Base-by-base conservation (phyloP, 805 yeast species). In the Barnettozyma sp. region DNA sequence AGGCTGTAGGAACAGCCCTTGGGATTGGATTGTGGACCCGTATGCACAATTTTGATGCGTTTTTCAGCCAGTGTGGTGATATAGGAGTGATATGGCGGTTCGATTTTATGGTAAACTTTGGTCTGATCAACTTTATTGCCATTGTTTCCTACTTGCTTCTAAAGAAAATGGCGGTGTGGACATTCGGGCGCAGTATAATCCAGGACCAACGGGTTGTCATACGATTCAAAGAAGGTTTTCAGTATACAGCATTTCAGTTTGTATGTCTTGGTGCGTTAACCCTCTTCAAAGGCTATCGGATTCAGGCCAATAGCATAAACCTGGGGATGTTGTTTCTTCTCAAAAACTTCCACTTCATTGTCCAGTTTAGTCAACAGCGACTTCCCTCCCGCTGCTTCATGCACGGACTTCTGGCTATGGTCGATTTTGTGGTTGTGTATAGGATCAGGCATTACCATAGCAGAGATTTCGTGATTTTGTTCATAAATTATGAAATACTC, bases 401-500 rank as follows among this genome's bases (percentile, higher is more conserved):
- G 30, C 30, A 27, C 18, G 18, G 21, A 7, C 18, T 30, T 15
- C 19, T 30, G 9, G 16, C n/a, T 22, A 6, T 16, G 24, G 34
- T 30, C 15, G 34, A 30, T 22, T 21, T 30, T 13, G 10, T 30
- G 34, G 23, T 30, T 16, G 18, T 30, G 19, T 30, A 30, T 13
- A 15, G 17, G 34, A 30, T 30, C 12, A 19, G 34, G 16, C 34
- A 22, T 14, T 27, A 22, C 14, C 13, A 22, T n/a, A 22, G 28
- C 11, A 27, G 26, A 17, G 30, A 27, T 8, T 17, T 34, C 1
- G 12, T 22, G 5, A 13, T 21, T 4, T 22, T 34, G 22, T 16
- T 34, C n/a, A 20, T 34, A n/a, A 34, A 34, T 15, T 28, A 27
- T 27, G 37, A 34, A 11, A 26, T 34, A 10, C 25, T 34, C 17